Conservation (phyloP, 345 rosid genomes). For the Cochlearia excelsa region DNA sequence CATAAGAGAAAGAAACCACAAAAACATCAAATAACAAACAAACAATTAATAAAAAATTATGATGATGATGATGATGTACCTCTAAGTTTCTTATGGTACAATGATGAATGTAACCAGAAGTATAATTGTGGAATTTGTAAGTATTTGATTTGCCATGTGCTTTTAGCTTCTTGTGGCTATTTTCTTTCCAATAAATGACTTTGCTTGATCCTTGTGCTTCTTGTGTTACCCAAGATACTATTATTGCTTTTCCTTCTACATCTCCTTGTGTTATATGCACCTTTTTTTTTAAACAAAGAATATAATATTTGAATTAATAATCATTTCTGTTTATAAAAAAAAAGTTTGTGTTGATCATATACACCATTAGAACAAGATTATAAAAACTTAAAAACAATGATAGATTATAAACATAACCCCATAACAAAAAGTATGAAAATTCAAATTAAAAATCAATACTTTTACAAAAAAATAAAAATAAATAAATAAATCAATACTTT, state of each 20-base stretch:
- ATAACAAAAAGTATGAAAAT: neutral
- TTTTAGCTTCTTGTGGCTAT: slow-evolving; percentile 37
- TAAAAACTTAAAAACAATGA: slow-evolving; percentile 1
- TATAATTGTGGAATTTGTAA: slow-evolving; percentile 59
- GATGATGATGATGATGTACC: slow-evolving; percentile 39
- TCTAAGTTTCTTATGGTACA: slow-evolving; percentile 57
- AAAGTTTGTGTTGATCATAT: neutral
- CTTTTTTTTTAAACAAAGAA: slow-evolving; percentile 10
- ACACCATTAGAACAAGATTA: no score
- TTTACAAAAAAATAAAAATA: no score
- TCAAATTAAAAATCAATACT: no score
- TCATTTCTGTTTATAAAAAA: neutral
- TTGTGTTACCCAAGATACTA: slow-evolving; percentile 86
- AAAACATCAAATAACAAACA: slow-evolving; percentile 14
- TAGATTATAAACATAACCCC: slow-evolving; percentile 13
- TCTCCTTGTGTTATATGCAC: slow-evolving; percentile 97
- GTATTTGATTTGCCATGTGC: slow-evolving; percentile 50
- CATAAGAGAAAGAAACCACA: neutral
- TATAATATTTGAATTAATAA: neutral
- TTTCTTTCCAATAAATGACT: slow-evolving; percentile 69
- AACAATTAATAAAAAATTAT: neutral
- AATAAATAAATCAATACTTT: no score
- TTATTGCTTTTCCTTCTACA: slow-evolving; percentile 70
- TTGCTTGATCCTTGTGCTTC: slow-evolving; percentile 58
- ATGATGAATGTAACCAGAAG: slow-evolving; percentile 88